Conservation (phyloP, 352 stramenopile genomes). For the Phytophthora aleatoria region DNA sequence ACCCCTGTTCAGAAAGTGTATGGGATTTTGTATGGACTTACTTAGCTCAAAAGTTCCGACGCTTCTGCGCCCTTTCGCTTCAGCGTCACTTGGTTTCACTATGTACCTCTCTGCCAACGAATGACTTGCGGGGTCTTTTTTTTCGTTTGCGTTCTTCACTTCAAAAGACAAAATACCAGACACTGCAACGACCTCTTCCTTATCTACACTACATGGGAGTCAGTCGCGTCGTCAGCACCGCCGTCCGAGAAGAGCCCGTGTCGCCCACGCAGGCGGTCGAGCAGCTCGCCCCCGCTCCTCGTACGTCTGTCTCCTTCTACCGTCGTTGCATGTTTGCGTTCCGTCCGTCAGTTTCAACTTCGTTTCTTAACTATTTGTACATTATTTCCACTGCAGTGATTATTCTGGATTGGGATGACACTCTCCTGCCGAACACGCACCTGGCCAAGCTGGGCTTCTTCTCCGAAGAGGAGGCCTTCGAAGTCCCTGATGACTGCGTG, state of each 20-base stretch:
- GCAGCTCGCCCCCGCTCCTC: conserved; percentile 8
- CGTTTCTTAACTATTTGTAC: conserved; percentile 3
- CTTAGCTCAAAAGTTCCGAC: conserved; percentile 6
- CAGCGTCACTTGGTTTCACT: conserved; percentile 4
- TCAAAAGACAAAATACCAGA: conserved; percentile 32
- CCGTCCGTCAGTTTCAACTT: background rate
- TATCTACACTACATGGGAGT: conserved; percentile 31
- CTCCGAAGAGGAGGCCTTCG: conserved; percentile 52
- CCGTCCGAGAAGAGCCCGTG: conserved; percentile 23
- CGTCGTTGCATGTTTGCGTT: background rate
- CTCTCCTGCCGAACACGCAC: conserved; percentile 75
- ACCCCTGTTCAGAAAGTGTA: background rate
- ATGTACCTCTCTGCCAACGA: conserved; percentile 14
- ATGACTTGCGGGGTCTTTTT: conserved; percentile 13
- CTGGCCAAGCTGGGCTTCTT: conserved; percentile 66
- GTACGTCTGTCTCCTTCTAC: conserved; percentile 22
- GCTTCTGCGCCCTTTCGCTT: conserved; percentile 23
- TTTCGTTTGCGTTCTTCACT: conserved; percentile 16
- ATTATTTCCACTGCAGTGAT: conserved; percentile 46
- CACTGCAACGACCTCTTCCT: conserved; percentile 10
- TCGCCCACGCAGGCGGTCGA: conserved; percentile 25
- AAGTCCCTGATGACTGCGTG: conserved; percentile 40
- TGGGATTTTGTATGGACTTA: background rate
- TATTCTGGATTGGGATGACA: conserved; percentile 86
- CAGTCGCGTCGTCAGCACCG: conserved; percentile 32